Evolutionary conservation across 257 asterid genomes (phyloP).

Genomic region (Nicotiana tabacum): DNA sequence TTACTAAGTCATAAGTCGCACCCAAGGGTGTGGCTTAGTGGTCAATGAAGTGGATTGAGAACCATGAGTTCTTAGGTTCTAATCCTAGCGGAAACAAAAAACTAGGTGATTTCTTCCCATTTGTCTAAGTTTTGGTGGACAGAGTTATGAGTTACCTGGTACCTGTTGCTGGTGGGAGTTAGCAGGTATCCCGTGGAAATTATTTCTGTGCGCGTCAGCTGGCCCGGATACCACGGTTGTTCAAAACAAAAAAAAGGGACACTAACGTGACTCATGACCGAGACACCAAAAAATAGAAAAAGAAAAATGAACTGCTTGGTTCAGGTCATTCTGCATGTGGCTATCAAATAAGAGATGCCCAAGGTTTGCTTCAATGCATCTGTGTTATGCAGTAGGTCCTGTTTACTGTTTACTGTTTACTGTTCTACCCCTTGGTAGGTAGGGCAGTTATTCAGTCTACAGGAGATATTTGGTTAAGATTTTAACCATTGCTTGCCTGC

Average conservation of each 20-base stretch:
- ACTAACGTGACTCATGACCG: neutral
- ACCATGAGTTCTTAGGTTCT: too few species aligned
- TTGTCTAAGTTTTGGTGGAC: too few species aligned
- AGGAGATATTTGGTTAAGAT: neutral
- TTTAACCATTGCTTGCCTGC: neutral
- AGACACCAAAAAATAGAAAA: neutral
- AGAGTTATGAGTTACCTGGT: too few species aligned
- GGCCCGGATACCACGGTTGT: too few species aligned
- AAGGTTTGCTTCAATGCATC: neutral
- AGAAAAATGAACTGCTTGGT: neutral
- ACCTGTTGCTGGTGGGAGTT: too few species aligned
- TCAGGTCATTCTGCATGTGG: slow-evolving; percentile 7
- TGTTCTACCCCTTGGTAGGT: neutral
- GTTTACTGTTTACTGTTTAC: neutral
- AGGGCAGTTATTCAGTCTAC: neutral
- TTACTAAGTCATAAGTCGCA: neutral
- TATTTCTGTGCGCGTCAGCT: too few species aligned
- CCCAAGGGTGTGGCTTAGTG: too few species aligned
- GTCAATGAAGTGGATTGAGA: too few species aligned
- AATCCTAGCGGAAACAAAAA: too few species aligned
- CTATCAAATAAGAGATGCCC: neutral
- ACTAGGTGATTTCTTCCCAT: too few species aligned
- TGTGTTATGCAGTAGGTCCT: neutral
- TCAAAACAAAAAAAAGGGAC: too few species aligned
- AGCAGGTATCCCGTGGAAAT: too few species aligned